phyloP scores from a whole-genome alignment of 2,329 filamentous ascomycete genomes.

The Calonectria ilicicola region DNA sequence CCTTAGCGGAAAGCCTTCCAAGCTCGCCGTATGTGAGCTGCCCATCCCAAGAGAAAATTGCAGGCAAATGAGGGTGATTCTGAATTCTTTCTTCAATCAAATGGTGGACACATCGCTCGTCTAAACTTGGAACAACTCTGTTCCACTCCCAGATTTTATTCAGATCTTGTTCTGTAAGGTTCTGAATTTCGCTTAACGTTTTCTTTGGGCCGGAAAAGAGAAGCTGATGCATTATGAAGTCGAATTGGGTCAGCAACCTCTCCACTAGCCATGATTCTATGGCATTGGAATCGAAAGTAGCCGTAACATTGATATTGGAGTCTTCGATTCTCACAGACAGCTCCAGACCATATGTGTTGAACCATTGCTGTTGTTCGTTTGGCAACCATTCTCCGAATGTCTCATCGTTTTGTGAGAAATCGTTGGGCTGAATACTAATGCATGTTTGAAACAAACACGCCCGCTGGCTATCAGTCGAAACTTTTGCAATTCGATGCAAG shows the following conservation, averaged over 20 bases:
- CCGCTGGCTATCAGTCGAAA: not conserved
- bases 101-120: not conserved
- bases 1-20: not conserved
- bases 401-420: not conserved
- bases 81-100: not conserved
- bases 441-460: conserved; percentile 23
- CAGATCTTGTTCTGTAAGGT: not conserved
- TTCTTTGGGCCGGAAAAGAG: too few species aligned
- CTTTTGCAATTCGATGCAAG: conserved; percentile 11
- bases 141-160: not conserved
- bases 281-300: not conserved
- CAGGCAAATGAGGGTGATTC: not conserved
- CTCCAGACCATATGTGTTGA: not conserved
- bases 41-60: not conserved
- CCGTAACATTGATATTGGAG: not conserved
- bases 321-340: not conserved
- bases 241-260: not conserved
- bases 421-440: conserved; percentile 13
- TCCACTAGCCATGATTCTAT: not conserved
- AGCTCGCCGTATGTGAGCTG: not conserved
- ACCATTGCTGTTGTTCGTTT: not conserved
- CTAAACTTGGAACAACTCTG: not conserved
- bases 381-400: not conserved
- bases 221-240: not conserved
- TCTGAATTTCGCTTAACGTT: too few species aligned